Evolutionary conservation across 805 yeast species (phyloP).

Genomic region (Metschnikowia noctiluminum): DNA sequence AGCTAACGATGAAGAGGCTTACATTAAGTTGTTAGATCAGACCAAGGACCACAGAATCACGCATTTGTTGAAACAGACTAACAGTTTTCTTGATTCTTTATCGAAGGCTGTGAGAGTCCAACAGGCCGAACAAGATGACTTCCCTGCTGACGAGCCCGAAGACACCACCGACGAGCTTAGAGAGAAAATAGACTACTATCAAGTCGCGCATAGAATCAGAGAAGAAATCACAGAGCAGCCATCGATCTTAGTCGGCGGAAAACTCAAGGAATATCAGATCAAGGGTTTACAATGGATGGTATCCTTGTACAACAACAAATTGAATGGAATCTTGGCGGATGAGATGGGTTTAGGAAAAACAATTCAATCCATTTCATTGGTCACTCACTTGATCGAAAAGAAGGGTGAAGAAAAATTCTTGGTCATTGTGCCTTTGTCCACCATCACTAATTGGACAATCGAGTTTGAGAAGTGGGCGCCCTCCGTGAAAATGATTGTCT

Average conservation of each 20-base stretch:
- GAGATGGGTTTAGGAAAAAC: constrained; percentile 71
- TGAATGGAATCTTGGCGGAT: constrained; percentile 64
- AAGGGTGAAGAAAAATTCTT: constrained; percentile 70
- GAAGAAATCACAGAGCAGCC: constrained; percentile 71
- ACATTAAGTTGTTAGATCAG: constrained; percentile 76
- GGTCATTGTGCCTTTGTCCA: constrained; percentile 80
- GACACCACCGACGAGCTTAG: constrained; percentile 49
- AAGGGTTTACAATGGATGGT: constrained; percentile 69
- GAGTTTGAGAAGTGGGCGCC: constrained; percentile 93
- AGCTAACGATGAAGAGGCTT: constrained; percentile 86
- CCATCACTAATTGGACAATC: constrained; percentile 80
- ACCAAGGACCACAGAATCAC: constrained; percentile 87
- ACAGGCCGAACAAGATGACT: constrained; percentile 48
- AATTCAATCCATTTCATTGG: constrained; percentile 72
- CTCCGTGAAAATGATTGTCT: constrained; percentile 62
- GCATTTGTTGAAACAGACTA: constrained; percentile 77
- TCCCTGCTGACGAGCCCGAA: constrained; percentile 32
- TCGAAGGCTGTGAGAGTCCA: constrained; percentile 78
- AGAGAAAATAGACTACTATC: constrained; percentile 73
- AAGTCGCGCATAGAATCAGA: constrained; percentile 73
- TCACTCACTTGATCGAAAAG: constrained; percentile 65
- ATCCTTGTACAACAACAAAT: constrained; percentile 55
- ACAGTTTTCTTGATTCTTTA: constrained; percentile 69
- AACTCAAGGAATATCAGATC: constrained; percentile 70
- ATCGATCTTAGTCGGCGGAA: constrained; percentile 68